Conservation (phyloP, 768 basidiomycete species). For the Panaeolus papilionaceus region DNA sequence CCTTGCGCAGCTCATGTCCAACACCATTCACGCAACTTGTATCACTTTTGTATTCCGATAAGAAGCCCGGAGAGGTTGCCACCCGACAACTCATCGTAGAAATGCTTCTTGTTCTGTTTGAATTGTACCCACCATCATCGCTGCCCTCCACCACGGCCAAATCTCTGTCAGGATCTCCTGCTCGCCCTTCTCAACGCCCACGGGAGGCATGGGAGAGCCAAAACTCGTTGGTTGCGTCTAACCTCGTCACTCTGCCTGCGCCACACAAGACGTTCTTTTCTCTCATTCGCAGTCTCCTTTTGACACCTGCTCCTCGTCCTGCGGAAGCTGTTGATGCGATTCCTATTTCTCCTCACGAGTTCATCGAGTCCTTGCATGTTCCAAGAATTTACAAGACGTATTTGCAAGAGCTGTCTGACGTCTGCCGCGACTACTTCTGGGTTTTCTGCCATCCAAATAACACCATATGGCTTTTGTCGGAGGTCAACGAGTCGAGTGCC, state of each 20-base stretch:
- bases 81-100: constrained; percentile 92
- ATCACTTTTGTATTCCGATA: constrained; percentile 91
- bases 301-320: constrained; percentile 52
- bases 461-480: constrained; percentile 83
- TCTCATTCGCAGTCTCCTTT: constrained; percentile 75
- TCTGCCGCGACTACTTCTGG: constrained; percentile 96
- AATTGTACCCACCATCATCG: constrained; percentile 80
- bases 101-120: constrained; percentile 85
- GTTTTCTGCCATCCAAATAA: constrained; percentile 97
- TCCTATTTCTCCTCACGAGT: constrained; percentile 67
- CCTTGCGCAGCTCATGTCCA: constrained; percentile 88
- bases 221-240: constrained; percentile 43
- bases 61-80: constrained; percentile 94
- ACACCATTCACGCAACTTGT: constrained; percentile 88
- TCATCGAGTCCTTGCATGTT: constrained; percentile 61
- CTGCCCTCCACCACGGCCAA: constrained; percentile 58
- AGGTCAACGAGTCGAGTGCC: constrained; percentile 84
- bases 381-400: constrained; percentile 45
- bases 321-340: constrained; percentile 36
- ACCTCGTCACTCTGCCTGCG: constrained; percentile 67
- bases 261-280: constrained; percentile 79
- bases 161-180: constrained; percentile 31
- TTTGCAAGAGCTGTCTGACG: constrained; percentile 66
- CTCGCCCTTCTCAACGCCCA: constrained; percentile 24
- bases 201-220: constrained; percentile 67